These are phyloP conservation scores for Chrysoporthe austroafricana DNA, from an alignment of 2,329 filamentous ascomycete genomes.

Conservation along the genomic window DNA sequence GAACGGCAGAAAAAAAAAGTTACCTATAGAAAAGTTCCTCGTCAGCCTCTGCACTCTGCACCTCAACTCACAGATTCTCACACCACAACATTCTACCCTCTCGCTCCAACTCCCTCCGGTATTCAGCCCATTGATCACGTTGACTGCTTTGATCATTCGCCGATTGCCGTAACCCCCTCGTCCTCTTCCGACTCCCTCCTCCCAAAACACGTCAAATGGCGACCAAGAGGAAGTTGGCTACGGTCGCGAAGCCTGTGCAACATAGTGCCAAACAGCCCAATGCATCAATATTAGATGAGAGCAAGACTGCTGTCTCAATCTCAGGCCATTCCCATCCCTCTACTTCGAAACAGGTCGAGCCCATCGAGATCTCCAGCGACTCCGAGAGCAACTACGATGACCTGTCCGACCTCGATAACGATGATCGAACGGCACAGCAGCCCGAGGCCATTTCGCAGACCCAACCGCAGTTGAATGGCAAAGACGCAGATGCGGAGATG, in stretches of 20 bases:
- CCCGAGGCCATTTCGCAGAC: conserved; percentile 30
- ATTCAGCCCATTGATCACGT: not conserved
- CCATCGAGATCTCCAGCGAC: conserved; percentile 64
- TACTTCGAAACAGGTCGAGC: conserved; percentile 43
- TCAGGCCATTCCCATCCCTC: conserved; percentile 33
- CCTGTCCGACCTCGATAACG: conserved; percentile 42
- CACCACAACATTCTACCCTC: not conserved
- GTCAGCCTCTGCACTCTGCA: not conserved
- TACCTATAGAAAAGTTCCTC: conserved; percentile 27
- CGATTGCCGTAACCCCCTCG: not conserved
- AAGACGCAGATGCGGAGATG: conserved; percentile 24
- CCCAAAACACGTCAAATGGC: conserved; percentile 49
- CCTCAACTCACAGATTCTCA: not conserved
- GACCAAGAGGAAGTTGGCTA: conserved; percentile 64
- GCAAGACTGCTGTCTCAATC: conserved; percentile 56
- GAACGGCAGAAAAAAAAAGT: conserved; percentile 32
- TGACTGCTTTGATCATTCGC: not conserved
- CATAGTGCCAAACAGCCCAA: conserved; percentile 54
- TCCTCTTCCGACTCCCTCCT: not conserved
- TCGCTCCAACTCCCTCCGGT: not conserved
- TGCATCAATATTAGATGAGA: conserved; percentile 61
- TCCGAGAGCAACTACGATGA: conserved; percentile 52
- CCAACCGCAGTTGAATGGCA: conserved; percentile 13
- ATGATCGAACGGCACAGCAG: conserved; percentile 33
- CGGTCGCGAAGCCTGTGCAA: conserved; percentile 61